Evolutionary conservation across 2,329 filamentous ascomycete genomes (phyloP), one percentile per base, ranked within the genome.

Genomic region (Exophiala sp.): DNA sequence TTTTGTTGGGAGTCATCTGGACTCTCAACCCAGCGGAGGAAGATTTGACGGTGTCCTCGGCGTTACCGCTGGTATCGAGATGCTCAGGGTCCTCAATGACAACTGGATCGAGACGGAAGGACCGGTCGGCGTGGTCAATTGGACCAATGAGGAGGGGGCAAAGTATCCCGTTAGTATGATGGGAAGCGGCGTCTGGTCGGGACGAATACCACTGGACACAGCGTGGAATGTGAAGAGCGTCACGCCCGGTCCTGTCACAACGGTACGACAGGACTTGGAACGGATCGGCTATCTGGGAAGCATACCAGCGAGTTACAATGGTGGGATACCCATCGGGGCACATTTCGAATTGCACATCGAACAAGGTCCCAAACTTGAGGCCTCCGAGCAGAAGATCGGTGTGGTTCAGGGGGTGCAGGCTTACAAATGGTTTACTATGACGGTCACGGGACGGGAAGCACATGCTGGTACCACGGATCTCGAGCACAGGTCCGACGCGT

Each of bases 331-430:
- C 0, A 83, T 92, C 71, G 86, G 81, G n/a, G 88, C 87, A 0
- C 88, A 92, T 68, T 91, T 92, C 64, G 88, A 92, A 68, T 77
- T 94, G 8, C 89, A 94, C 65, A 92, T 92, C 49, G 89, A 95
- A 67, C 90, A 95, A 67, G 88, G 88, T 0, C 88, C 88, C 0
- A 81, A 89, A 33, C 77, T 95, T 1, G 84, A 91, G 64, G 77
- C 77, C 12, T 76, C 79, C 24, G 72, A 77, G 21, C 78, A 84
- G 60, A 83, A 84, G 50, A 78, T 92, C 47, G 85, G 86, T 18
- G 78, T 88, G 5, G 88, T 91, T 3, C 79, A 80, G 32, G 87
- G 86, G 2, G 87, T 88, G 1, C 87, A 91, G 66, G 85, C 85
- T 4, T 90, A 88, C 68, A 81, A 83, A 54, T 91, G 88, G 88